phyloP scores from a whole-genome alignment of 139 green algal genomes.

The Chlorella sp. region DNA sequence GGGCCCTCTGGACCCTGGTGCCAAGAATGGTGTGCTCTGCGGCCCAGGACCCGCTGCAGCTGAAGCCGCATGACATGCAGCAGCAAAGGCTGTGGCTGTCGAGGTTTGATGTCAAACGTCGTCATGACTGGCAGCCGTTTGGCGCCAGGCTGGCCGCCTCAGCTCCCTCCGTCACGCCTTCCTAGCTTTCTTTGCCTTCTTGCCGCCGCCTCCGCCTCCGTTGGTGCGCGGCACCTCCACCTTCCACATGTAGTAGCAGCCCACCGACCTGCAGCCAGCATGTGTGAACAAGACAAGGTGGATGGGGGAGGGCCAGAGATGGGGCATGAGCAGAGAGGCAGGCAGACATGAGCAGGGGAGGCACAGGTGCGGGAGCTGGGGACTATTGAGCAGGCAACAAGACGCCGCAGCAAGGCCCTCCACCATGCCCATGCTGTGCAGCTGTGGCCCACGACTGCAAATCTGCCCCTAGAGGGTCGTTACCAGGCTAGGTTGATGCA shows the following conservation, averaged over 20 bases:
- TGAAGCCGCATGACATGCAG: neutral
- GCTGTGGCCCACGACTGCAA: no score
- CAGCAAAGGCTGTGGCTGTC: neutral
- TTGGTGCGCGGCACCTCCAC: slow-evolving; percentile 32
- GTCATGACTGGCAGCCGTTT: neutral
- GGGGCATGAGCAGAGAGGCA: no score
- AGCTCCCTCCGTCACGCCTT: neutral
- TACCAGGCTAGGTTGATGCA: neutral
- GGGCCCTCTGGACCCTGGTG: no score
- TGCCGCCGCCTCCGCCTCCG: neutral
- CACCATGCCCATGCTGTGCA: neutral
- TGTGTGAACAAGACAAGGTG: neutral
- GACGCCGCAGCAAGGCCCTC: neutral
- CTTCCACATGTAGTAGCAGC: slow-evolving; percentile 74
- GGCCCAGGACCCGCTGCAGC: no score
- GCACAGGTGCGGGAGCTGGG: no score
- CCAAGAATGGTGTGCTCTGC: no score
- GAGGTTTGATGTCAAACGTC: neutral
- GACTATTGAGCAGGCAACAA: no score
- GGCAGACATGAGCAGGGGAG: no score
- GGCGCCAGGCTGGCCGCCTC: neutral
- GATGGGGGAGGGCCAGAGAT: no score
- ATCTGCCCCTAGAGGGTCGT: no score
- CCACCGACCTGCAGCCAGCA: slow-evolving; percentile 40
- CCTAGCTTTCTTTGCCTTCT: slow-evolving; percentile 24